Percentiles rank a stretch among this genome's conserved stretches.
Conservation (phyloP, 139 green algal species). For the Chlamydomonas eustigma region DNA sequence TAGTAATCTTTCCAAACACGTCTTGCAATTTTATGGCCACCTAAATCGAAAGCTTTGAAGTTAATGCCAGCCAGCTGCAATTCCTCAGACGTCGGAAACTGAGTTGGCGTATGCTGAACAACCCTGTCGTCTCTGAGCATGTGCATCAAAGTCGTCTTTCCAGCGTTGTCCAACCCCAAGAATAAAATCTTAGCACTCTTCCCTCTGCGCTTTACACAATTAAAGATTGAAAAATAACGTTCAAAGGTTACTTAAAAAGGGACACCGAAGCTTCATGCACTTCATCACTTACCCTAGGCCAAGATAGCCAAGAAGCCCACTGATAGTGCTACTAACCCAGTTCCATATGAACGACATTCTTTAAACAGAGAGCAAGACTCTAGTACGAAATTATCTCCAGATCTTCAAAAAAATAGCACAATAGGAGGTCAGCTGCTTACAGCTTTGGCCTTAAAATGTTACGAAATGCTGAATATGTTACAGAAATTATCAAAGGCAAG, state of each 20-base stretch:
- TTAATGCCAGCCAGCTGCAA: conserved; percentile 98
- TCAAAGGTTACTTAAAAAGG: neutral
- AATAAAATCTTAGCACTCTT: conserved; percentile 99
- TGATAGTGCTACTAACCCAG: conserved; percentile 23
- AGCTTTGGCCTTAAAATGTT: no score
- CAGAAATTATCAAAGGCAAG: neutral
- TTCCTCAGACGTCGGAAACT: conserved; percentile 98
- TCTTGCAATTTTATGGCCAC: conserved; percentile 96
- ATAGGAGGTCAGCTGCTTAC: no score
- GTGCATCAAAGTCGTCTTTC: conserved; percentile 99
- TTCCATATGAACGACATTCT: conserved; percentile 31
- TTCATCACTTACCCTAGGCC: conserved; percentile 20
- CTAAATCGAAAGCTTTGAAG: conserved; percentile 98
- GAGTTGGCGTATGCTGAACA: conserved; percentile 95
- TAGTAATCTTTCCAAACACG: conserved; percentile 99
- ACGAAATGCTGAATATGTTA: neutral
- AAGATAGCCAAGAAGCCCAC: neutral
- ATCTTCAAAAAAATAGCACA: no score
- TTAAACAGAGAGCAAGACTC: no score
- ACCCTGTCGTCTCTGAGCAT: conserved; percentile 99
- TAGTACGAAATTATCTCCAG: no score
- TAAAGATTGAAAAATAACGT: neutral
- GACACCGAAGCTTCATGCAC: neutral
- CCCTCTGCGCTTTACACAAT: conserved; percentile 28
- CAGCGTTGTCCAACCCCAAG: conserved; percentile 97